These are phyloP conservation scores for Cajanus cajan DNA, from an alignment of 306 rosid species.

Conservation along the genomic window DNA sequence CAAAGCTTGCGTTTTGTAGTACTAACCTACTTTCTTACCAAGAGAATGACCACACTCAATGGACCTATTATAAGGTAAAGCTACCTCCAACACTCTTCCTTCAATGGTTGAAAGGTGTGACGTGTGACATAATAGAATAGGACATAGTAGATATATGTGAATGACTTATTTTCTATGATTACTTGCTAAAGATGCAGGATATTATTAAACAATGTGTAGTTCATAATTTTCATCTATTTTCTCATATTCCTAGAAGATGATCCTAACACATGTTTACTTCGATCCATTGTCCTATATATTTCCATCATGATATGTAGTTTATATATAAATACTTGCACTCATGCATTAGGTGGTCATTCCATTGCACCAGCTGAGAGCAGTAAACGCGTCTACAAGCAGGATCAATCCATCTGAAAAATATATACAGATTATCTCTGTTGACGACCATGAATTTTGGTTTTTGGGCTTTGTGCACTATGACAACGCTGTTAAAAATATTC, in stretches of 20 bases:
- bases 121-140: too few species aligned
- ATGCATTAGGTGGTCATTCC: constrained; percentile 82
- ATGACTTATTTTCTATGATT: constrained; percentile 1
- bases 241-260: background rate
- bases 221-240: background rate
- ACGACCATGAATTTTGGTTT: constrained; percentile 97
- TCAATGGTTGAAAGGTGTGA: too few species aligned
- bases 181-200: background rate
- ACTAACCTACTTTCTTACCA: constrained; percentile 84
- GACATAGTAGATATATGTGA: too few species aligned
- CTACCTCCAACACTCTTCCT: background rate
- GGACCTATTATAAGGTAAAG: constrained; percentile 90
- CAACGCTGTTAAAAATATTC: constrained; percentile 76
- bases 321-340: background rate
- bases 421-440: constrained; percentile 77
- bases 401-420: constrained; percentile 73
- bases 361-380: constrained; percentile 81
- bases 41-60: constrained; percentile 62
- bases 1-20: constrained; percentile 90
- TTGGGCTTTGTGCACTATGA: constrained; percentile 92
- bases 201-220: background rate
- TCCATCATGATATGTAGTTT: too few species aligned
- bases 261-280: background rate
- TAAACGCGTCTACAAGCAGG: constrained; percentile 85
- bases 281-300: background rate